Percentiles rank a stretch among this genome's conserved stretches.
These are phyloP conservation scores for Phaseolus lunatus DNA, from an alignment of 306 rosid species.

Conservation along the genomic window DNA sequence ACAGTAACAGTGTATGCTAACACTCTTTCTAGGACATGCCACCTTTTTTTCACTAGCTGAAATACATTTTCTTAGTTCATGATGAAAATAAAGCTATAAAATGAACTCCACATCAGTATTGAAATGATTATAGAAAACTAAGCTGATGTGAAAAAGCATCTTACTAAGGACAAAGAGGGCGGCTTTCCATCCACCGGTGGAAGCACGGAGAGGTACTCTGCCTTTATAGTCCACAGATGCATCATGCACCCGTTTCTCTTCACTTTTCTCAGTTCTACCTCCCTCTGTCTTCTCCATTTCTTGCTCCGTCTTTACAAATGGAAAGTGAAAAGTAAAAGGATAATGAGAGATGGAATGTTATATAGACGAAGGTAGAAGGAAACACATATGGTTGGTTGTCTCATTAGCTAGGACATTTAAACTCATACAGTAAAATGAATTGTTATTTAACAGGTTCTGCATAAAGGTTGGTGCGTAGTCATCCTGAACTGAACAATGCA, in stretches of 20 bases:
- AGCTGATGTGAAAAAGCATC: too few species aligned
- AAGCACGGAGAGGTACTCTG: background rate
- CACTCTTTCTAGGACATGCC: too few species aligned
- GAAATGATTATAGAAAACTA: too few species aligned
- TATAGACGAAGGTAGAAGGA: constrained; percentile 20
- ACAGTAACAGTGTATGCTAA: too few species aligned
- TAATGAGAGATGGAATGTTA: constrained; percentile 37
- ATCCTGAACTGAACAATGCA: too few species aligned
- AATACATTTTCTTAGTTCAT: too few species aligned
- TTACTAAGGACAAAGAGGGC: background rate
- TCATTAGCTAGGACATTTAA: too few species aligned
- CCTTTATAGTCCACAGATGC: constrained; percentile 11
- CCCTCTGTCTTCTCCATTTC: background rate
- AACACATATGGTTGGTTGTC: constrained; percentile 6
- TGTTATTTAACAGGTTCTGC: background rate
- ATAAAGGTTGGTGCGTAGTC: too few species aligned
- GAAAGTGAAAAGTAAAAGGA: constrained; percentile 1
- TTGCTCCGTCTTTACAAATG: constrained; percentile 36
- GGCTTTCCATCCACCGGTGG: constrained; percentile 9
- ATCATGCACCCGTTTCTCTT: constrained; percentile 17
- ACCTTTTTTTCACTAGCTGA: too few species aligned
- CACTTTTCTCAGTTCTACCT: constrained; percentile 8
- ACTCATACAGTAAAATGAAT: background rate
- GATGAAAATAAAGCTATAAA: too few species aligned
- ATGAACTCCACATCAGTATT: too few species aligned